phyloP scores from a whole-genome alignment of 2,329 filamentous ascomycete genomes.

The Fusarium concolor region DNA sequence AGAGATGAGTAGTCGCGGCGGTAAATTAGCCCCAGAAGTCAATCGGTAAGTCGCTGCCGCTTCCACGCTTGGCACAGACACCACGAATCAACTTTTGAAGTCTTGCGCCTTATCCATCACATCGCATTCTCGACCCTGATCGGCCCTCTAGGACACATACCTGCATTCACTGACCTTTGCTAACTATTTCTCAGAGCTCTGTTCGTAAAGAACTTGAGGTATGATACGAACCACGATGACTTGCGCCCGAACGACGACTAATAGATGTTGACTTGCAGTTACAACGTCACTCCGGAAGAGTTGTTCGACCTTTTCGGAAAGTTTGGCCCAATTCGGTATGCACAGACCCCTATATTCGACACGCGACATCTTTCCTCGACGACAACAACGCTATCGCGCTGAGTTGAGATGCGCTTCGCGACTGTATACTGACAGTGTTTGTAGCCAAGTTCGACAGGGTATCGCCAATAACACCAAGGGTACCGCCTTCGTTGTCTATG shows the following conservation, averaged over 20 bases:
- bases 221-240: slow-evolving; percentile 48
- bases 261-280: slow-evolving; percentile 77
- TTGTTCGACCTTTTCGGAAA: slow-evolving; percentile 99
- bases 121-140: slow-evolving; percentile 19
- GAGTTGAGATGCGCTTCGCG: slow-evolving; percentile 12
- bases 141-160: not conserved
- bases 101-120: slow-evolving; percentile 21
- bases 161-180: slow-evolving; percentile 33
- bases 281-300: slow-evolving; percentile 98
- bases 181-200: slow-evolving; percentile 78
- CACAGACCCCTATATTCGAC: slow-evolving; percentile 39
- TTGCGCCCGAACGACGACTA: slow-evolving; percentile 38
- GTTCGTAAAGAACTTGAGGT: slow-evolving; percentile 99
- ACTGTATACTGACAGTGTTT: slow-evolving; percentile 41
- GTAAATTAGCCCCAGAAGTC: slow-evolving; percentile 99
- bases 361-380: slow-evolving; percentile 1
- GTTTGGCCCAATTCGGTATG: slow-evolving; percentile 93
- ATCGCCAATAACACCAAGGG: slow-evolving; percentile 98
- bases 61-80: slow-evolving; percentile 10
- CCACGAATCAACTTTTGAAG: slow-evolving; percentile 25
- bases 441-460: slow-evolving; percentile 96
- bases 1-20: slow-evolving; percentile 97
- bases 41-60: slow-evolving; percentile 74
- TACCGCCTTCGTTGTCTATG: slow-evolving; percentile 98
- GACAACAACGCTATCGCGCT: slow-evolving; percentile 16